Base-by-base conservation (phyloP, 2,329 filamentous ascomycete species). In the Hypoxylon sp. region DNA sequence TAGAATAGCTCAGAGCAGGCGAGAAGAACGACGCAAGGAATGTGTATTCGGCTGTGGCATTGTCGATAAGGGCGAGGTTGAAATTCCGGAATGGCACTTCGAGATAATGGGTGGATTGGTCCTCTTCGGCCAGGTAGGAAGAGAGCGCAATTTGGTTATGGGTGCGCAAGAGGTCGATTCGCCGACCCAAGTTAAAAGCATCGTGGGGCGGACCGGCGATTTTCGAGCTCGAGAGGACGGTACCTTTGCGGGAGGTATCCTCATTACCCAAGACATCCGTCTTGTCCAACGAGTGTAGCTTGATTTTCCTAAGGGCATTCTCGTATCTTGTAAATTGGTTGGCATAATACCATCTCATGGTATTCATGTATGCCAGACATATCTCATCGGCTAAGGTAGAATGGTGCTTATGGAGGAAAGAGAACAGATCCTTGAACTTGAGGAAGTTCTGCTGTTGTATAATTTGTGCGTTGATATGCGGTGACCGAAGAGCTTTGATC, bases 331-430 rank as follows among this genome's bases (percentile, higher is more conserved):
- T 89, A 75, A 99, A 99, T 77, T 97, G 93, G 70, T 91, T 96
- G 55, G 91, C 81, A 76, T 98, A 98, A 75, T 99, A 99, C 96
- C 96, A 99, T 55, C 93, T 89, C 93, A 99, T 99, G 0, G 96
- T 99, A 77, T 97, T 97, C 81, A 96, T 90, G 74, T 99, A 99
- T 2, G 96, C 96, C 76, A 93, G 91, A 7, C 89, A 89, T 69
- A 99, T 97, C 78, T 99, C 93, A 55, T 94, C 90, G 7, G 93
- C 93, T 4, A 99, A 87, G n/a, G 87, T 84, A 0, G 91, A 83
- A 73, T 98, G 93, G 70, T 95, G 91, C 71, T 87, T 89, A 64
- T 93, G 89, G 30, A 99, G 84, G 75, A 98, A 99, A 4, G 87
- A 85, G 78, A 90, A 99, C 0, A 97, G 82, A 32, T 97, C 93